Evolutionary conservation across 1,284 basidiomycete genomes (phyloP).

Genomic region (Pisolithus thermaeus): DNA sequence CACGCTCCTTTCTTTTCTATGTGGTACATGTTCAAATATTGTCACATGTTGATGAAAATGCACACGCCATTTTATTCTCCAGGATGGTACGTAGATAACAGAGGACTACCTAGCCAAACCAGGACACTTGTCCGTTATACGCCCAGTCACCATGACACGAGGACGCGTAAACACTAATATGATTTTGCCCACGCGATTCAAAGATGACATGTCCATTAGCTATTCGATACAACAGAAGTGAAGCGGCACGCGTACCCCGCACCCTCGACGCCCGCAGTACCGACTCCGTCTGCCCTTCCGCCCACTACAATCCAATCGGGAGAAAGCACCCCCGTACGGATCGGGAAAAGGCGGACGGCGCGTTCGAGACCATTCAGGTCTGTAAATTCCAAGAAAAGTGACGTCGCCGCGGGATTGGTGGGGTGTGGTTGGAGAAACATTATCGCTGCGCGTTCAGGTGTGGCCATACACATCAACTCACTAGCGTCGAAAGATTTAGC

Average conservation of each 20-base stretch:
- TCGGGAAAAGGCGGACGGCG: slow-evolving; percentile 65
- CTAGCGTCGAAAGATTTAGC: not conserved
- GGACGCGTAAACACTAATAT: slow-evolving; percentile 42
- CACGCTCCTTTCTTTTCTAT: slow-evolving; percentile 4
- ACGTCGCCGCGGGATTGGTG: slow-evolving; percentile 27
- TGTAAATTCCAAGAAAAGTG: slow-evolving; percentile 57
- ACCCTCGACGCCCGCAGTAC: slow-evolving; percentile 66
- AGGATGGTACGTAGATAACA: not conserved
- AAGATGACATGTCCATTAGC: not conserved
- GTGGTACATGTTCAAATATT: not conserved
- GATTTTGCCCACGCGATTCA: not conserved
- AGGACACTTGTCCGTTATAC: slow-evolving; percentile 49
- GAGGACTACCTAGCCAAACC: slow-evolving; percentile 32
- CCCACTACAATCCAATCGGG: slow-evolving; percentile 74
- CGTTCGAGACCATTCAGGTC: slow-evolving; percentile 57
- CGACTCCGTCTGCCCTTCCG: slow-evolving; percentile 44
- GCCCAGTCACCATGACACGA: slow-evolving; percentile 35
- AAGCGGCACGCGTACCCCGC: slow-evolving; percentile 50
- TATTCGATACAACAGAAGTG: not conserved
- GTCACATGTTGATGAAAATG: slow-evolving; percentile 16
- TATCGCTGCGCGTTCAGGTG: slow-evolving; percentile 36
- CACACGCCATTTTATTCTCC: slow-evolving; percentile 9
- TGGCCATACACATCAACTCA: not conserved
- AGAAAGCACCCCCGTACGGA: slow-evolving; percentile 67
- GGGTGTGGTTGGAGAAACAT: slow-evolving; percentile 71